Percentiles rank a stretch among this genome's conserved stretches.
Conservation (phyloP, 2,329 filamentous ascomycete genomes). For the Pleurostoma richardsiae region DNA sequence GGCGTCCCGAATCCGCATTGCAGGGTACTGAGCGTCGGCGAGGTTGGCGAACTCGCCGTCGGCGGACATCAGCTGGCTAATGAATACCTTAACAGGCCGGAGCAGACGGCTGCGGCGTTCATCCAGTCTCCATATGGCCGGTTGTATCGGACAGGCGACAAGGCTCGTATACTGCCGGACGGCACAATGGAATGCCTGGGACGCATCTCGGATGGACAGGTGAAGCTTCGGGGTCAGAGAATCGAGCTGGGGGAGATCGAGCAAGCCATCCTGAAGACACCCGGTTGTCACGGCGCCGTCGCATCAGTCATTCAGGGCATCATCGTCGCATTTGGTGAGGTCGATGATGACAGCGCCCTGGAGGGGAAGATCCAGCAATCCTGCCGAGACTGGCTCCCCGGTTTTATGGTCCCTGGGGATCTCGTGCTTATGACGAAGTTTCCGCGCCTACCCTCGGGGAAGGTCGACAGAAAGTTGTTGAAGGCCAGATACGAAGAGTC, state of each 20-base stretch:
- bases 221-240: slow-evolving; percentile 81
- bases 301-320: slow-evolving; percentile 63
- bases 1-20: slow-evolving; percentile 22
- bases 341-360: slow-evolving; percentile 31
- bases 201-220: slow-evolving; percentile 72
- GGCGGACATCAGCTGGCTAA: slow-evolving; percentile 75
- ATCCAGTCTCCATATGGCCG: slow-evolving; percentile 62
- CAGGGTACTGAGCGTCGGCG: slow-evolving; percentile 56
- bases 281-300: slow-evolving; percentile 59
- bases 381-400: slow-evolving; percentile 72
- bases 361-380: slow-evolving; percentile 44
- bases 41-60: slow-evolving; percentile 74
- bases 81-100: slow-evolving; percentile 75
- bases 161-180: slow-evolving; percentile 60
- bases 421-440: slow-evolving; percentile 60
- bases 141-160: slow-evolving; percentile 83
- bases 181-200: slow-evolving; percentile 80
- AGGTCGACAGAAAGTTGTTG: slow-evolving; percentile 67
- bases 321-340: slow-evolving; percentile 70
- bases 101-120: slow-evolving; percentile 70
- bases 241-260: slow-evolving; percentile 78
- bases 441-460: slow-evolving; percentile 76
- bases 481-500: slow-evolving; percentile 43
- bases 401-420: slow-evolving; percentile 78
- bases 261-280: slow-evolving; percentile 57